Conservation (phyloP, 192 early-diverging fungal species). For the Allomyces macrogynus region DNA sequence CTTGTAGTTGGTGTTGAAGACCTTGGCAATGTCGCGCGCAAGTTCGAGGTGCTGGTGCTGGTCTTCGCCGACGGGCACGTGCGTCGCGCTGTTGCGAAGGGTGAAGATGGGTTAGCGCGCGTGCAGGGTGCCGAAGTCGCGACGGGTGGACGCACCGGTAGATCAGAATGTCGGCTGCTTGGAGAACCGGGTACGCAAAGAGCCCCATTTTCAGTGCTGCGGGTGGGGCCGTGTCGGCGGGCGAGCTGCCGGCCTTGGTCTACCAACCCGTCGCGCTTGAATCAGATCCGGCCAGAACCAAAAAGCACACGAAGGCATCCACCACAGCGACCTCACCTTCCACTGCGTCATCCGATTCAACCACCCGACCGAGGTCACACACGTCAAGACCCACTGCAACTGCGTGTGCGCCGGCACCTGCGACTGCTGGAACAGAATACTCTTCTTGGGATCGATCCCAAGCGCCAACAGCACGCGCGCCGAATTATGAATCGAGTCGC, state of each 20-base stretch:
- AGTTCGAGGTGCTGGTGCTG: conserved; percentile 82
- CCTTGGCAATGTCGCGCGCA: conserved; percentile 48
- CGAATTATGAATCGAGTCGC: conserved; percentile 46
- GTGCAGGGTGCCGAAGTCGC: background rate
- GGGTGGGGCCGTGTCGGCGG: no score
- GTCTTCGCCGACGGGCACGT: conserved; percentile 85
- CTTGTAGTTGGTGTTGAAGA: conserved; percentile 55
- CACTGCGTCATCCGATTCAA: conserved; percentile 89
- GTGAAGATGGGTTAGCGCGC: background rate
- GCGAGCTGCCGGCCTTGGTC: background rate
- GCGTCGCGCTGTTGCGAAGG: conserved; percentile 25
- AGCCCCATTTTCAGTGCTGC: conserved; percentile 29
- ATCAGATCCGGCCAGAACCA: background rate
- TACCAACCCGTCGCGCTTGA: no score
- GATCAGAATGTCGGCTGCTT: conserved; percentile 77
- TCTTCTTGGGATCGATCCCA: conserved; percentile 52
- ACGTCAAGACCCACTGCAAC: conserved; percentile 68
- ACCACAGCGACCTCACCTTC: conserved; percentile 31
- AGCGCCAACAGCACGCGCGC: conserved; percentile 58
- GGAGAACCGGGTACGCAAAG: conserved; percentile 75
- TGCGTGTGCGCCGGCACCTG: conserved; percentile 56
- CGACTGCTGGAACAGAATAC: conserved; percentile 69
- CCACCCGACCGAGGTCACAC: conserved; percentile 72
- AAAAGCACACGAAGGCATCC: background rate
- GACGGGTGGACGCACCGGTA: conserved; percentile 33